phyloP scores from a whole-genome alignment of 2,329 filamentous ascomycete genomes.

The Ophiocordyceps camponoti-floridani region DNA sequence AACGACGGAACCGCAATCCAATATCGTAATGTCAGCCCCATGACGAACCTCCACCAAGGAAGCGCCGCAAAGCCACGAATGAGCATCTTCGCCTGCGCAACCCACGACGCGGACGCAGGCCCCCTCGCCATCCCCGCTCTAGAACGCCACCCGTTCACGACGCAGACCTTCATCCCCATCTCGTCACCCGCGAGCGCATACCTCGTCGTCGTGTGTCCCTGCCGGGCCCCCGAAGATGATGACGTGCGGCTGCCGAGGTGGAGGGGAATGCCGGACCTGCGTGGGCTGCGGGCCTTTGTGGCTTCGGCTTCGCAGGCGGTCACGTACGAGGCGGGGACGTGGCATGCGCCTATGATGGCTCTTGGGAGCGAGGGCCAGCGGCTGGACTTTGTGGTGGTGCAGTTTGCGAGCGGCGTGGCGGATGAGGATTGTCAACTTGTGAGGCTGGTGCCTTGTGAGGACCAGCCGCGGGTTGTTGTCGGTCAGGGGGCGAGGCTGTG shows the following conservation, averaged over 20 bases:
- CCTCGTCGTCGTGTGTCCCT: conserved; percentile 79
- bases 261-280: conserved; percentile 54
- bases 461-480: conserved; percentile 13
- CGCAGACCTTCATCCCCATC: conserved; percentile 81
- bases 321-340: conserved; percentile 81
- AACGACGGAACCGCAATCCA: conserved; percentile 87
- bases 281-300: conserved; percentile 56
- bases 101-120: conserved; percentile 7
- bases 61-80: conserved; percentile 39
- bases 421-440: conserved; percentile 83
- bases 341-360: conserved; percentile 93
- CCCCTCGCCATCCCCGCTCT: conserved; percentile 40
- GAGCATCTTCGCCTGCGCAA: conserved; percentile 74
- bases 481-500: conserved; percentile 19
- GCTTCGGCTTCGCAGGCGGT: conserved; percentile 67
- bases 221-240: conserved; percentile 25
- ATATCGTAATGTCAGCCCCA: conserved; percentile 61
- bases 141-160: conserved; percentile 85
- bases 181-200: conserved; percentile 37
- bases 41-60: conserved; percentile 55
- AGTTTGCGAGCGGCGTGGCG: conserved; percentile 69
- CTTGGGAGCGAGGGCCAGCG: conserved; percentile 40
- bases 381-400: conserved; percentile 76
- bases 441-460: conserved; percentile 13
- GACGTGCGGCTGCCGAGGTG: conserved; percentile 8